Conservation (phyloP, 345 rosid species). For the Gossypium rotundifolium region DNA sequence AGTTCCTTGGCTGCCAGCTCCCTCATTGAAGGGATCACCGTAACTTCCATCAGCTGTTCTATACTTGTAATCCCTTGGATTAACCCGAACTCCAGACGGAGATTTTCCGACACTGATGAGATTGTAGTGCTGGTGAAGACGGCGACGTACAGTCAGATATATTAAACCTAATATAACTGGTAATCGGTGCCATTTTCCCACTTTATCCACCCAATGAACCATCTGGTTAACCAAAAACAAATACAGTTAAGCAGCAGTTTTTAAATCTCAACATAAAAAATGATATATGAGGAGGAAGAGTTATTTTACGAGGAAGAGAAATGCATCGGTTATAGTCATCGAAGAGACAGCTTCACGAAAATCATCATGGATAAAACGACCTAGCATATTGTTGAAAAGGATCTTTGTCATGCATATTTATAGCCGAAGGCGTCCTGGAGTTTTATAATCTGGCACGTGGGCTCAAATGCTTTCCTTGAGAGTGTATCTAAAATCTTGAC, state of each 20-base stretch:
- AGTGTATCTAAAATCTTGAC: too few species aligned
- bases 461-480: too few species aligned
- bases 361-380: slow-evolving; percentile 31
- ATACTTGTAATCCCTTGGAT: slow-evolving; percentile 41
- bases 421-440: background rate
- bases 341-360: slow-evolving; percentile 28
- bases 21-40: slow-evolving; percentile 47
- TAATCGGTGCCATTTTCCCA: slow-evolving; percentile 41
- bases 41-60: slow-evolving; percentile 43
- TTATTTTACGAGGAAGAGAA: slow-evolving; percentile 34
- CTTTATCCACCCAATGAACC: slow-evolving; percentile 40
- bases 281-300: too few species aligned
- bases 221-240: slow-evolving; percentile 24
- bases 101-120: slow-evolving; percentile 46
- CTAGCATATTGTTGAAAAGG: slow-evolving; percentile 7
- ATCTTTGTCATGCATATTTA: background rate
- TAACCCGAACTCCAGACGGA: slow-evolving; percentile 35
- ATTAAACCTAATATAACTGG: slow-evolving; percentile 46
- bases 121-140: slow-evolving; percentile 49
- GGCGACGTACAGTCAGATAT: slow-evolving; percentile 41
- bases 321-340: slow-evolving; percentile 37
- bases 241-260: too few species aligned
- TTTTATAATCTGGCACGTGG: too few species aligned
- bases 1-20: slow-evolving; percentile 34
- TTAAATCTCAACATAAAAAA: too few species aligned